phyloP scores from a whole-genome alignment of 2,329 filamentous ascomycete genomes.

The Acephala macrosclerotiorum region DNA sequence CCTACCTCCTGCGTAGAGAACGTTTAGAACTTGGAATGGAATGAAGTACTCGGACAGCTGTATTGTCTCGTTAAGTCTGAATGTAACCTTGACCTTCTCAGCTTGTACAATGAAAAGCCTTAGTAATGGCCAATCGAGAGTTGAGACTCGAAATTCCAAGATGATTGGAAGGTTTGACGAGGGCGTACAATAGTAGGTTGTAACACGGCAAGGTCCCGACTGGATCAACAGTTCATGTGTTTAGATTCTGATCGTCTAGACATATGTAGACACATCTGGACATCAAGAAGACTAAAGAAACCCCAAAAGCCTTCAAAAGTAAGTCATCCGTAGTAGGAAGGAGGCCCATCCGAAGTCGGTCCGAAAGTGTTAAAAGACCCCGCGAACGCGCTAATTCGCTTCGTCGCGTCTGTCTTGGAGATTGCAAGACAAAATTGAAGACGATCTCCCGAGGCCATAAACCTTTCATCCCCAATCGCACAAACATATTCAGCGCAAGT shows the following conservation, averaged over 20 bases:
- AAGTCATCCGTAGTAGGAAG: too few species aligned
- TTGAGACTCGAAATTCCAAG: too few species aligned
- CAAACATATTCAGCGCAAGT: not conserved
- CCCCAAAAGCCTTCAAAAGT: too few species aligned
- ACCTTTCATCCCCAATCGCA: not conserved
- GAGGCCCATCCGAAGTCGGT: not conserved
- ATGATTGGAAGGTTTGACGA: too few species aligned
- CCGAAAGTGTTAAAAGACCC: not conserved
- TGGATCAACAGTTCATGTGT: too few species aligned
- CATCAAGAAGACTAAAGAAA: too few species aligned
- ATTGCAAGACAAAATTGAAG: not conserved
- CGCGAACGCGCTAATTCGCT: conserved; percentile 3
- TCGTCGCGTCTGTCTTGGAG: conserved; percentile 7
- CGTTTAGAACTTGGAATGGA: not conserved
- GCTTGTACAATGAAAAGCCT: too few species aligned
- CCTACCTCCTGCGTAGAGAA: conserved; percentile 78
- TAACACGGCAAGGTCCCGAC: too few species aligned
- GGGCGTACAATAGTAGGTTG: too few species aligned
- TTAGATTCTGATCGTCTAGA: not conserved
- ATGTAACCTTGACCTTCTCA: too few species aligned
- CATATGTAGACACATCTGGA: too few species aligned
- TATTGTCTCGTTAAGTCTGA: not conserved
- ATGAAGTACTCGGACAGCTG: not conserved
- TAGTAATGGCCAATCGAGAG: too few species aligned
- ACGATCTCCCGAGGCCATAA: not conserved